These are phyloP conservation scores for Mayamaea pseudoterrestris DNA, from an alignment of 108 stramenopile genomes.

Conservation along the genomic window DNA sequence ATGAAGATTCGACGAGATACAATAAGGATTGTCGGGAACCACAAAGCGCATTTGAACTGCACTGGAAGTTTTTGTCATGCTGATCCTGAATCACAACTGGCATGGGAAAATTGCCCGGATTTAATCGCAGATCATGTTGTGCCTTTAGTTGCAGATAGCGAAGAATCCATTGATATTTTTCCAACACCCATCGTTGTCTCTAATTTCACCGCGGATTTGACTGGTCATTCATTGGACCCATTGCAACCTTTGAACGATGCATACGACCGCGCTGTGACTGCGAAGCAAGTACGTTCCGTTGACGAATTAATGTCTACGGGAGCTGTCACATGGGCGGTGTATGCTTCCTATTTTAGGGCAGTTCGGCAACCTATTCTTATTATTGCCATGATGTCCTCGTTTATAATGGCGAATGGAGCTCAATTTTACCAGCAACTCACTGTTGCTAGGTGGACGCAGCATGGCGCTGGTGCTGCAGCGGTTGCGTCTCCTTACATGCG, in stretches of 20 bases:
- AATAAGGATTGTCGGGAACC: conserved; percentile 19
- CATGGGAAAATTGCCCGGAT: conserved; percentile 30
- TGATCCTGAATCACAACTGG: conserved; percentile 42
- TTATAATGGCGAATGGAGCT: conserved; percentile 52
- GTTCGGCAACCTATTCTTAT: conserved; percentile 58
- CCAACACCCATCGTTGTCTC: too few species aligned
- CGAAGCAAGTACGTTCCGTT: conserved; percentile 26
- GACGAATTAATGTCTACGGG: conserved; percentile 72
- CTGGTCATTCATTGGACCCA: not conserved
- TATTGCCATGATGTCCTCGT: conserved; percentile 38
- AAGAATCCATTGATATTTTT: too few species aligned
- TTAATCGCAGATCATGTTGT: too few species aligned
- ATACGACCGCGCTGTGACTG: too few species aligned
- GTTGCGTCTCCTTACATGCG: conserved; percentile 37
- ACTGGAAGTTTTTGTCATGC: conserved; percentile 33
- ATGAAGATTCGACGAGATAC: too few species aligned
- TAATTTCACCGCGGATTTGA: not conserved
- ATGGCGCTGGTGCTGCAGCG: conserved; percentile 32
- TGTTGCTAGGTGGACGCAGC: conserved; percentile 68
- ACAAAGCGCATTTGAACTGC: conserved; percentile 8
- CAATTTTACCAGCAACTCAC: conserved; percentile 75
- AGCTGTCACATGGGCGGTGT: conserved; percentile 57
- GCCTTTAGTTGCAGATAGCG: too few species aligned
- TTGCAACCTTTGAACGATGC: not conserved
- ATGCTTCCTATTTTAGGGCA: conserved; percentile 58